Evolutionary conservation across 1,284 basidiomycete genomes (phyloP).

Genomic region (Flammula alnicola): DNA sequence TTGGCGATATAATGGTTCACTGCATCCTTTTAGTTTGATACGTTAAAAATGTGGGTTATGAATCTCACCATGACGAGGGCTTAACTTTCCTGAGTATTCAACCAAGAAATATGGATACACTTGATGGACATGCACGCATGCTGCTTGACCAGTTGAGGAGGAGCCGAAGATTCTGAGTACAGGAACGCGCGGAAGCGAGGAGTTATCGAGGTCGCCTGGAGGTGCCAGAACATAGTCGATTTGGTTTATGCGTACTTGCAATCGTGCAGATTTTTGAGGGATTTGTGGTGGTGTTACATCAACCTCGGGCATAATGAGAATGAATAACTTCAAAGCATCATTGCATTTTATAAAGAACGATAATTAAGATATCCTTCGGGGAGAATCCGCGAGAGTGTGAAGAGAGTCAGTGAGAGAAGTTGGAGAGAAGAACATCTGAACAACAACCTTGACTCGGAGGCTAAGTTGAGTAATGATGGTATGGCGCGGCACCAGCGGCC

Average conservation of each 20-base stretch:
- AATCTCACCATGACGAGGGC: slow-evolving; percentile 42
- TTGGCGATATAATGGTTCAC: slow-evolving; percentile 73
- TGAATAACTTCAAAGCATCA: slow-evolving; percentile 1
- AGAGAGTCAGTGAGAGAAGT: too few relatives aligned
- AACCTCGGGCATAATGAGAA: slow-evolving; percentile 10
- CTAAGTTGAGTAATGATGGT: too few relatives aligned
- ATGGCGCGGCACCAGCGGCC: too few relatives aligned
- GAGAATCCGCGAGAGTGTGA: too few relatives aligned
- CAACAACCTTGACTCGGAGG: too few relatives aligned
- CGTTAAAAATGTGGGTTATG: not conserved
- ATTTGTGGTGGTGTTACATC: slow-evolving; percentile 5
- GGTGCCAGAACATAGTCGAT: slow-evolving; percentile 66
- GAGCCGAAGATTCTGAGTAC: slow-evolving; percentile 88
- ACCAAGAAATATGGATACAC: slow-evolving; percentile 83
- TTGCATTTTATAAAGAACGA: not conserved
- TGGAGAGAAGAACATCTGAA: too few relatives aligned
- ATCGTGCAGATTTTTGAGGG: slow-evolving; percentile 28
- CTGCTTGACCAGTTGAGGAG: slow-evolving; percentile 77
- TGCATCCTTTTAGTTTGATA: slow-evolving; percentile 30
- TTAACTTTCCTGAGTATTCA: slow-evolving; percentile 66
- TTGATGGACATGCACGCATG: slow-evolving; percentile 91
- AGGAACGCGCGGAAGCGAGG: slow-evolving; percentile 68
- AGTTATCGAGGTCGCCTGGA: slow-evolving; percentile 67
- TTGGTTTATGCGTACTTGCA: slow-evolving; percentile 66
- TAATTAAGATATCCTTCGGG: too few relatives aligned